Conservation (phyloP, 192 early-diverging fungal species). For the Hyaloraphidium curvatum region DNA sequence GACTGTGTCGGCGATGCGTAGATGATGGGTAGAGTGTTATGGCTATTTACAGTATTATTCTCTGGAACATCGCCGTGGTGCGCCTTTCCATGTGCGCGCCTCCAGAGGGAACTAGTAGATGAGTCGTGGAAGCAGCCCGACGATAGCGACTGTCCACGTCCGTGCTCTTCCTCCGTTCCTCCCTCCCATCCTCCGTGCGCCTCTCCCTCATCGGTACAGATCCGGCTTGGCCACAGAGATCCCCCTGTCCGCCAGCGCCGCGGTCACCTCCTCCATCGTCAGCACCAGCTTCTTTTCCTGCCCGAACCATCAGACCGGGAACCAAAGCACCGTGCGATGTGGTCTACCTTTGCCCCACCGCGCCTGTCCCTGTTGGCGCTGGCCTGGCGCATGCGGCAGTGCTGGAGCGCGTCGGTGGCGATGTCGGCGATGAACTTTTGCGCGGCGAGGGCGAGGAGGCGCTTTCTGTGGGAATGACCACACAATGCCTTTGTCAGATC, state of each 20-base stretch:
- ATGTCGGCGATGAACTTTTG: slow-evolving; percentile 77
- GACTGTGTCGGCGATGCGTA: too few species aligned
- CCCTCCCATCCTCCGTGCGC: too few species aligned
- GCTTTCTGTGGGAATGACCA: slow-evolving; percentile 25
- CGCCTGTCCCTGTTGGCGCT: slow-evolving; percentile 10
- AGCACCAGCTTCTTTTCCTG: slow-evolving; percentile 43
- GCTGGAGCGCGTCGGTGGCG: slow-evolving; percentile 68
- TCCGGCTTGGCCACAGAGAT: slow-evolving; percentile 93
- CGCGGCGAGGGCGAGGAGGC: slow-evolving; percentile 56
- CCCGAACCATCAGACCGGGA: not conserved
- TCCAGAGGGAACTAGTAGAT: too few species aligned
- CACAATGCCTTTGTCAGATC: not conserved
- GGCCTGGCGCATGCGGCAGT: slow-evolving; percentile 56
- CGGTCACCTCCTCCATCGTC: slow-evolving; percentile 80
- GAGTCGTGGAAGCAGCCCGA: too few species aligned
- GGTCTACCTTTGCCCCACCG: not conserved
- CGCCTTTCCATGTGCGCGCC: too few species aligned
- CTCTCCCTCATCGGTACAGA: slow-evolving; percentile 56
- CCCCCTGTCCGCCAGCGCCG: slow-evolving; percentile 78
- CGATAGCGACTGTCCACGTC: too few species aligned
- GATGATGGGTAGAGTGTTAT: too few species aligned
- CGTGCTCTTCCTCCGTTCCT: too few species aligned
- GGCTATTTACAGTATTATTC: too few species aligned
- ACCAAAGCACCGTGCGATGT: too few species aligned
- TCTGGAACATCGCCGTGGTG: too few species aligned